Base-by-base conservation (phyloP, 2,329 filamentous ascomycete species). In the Camptophora hylomeconis region DNA sequence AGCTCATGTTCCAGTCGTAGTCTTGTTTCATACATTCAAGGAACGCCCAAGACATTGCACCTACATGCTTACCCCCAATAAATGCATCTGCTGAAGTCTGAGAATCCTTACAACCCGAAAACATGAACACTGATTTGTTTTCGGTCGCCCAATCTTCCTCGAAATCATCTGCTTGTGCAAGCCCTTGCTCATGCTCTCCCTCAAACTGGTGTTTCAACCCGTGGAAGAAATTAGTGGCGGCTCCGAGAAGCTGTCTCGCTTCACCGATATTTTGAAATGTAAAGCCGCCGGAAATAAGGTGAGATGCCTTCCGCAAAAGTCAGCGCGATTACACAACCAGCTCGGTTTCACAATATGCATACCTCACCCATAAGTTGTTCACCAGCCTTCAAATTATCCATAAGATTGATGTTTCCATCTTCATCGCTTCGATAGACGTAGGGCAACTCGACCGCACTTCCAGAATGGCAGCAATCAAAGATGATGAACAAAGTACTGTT, bases 391-490 rank as follows among this genome's bases (percentile, higher is more conserved):
- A 73, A 40, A 25, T 69, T 69, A 45, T 72, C 63, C 32, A 73
- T 52, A 13, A 72, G 43, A 35, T 56, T 64, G 31, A 73, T 56
- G 32, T 69, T 66, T 21, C 69, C 69, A 7, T 71, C 62, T 15
- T 58, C 58, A 39, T 73, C 67, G 3, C 59, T 58, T 14, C 66
- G 64, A 45, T 67, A 74, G 12, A 73, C 63, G 35, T 56, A 74
- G 0, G 70, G 69, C 2, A 75, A 49, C 34, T 73, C 69, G 21
- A 70, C 56, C 0, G 67, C 69, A 1, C 67, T 70, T 17, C 69
- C 69, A 2, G 64, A 69, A 46, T 74, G 70, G 42, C 70, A 75
- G 48, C 69, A 74, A 45, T 75, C 70, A 41, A 75, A 64, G 16
- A 74, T 50, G 11, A 41, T 32, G 17, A 41, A 39, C 23, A 43